Percentiles rank a stretch among this genome's conserved stretches.
These are phyloP conservation scores for Cytospora piceae DNA, from an alignment of 2,329 filamentous ascomycete genomes.

Conservation along the genomic window DNA sequence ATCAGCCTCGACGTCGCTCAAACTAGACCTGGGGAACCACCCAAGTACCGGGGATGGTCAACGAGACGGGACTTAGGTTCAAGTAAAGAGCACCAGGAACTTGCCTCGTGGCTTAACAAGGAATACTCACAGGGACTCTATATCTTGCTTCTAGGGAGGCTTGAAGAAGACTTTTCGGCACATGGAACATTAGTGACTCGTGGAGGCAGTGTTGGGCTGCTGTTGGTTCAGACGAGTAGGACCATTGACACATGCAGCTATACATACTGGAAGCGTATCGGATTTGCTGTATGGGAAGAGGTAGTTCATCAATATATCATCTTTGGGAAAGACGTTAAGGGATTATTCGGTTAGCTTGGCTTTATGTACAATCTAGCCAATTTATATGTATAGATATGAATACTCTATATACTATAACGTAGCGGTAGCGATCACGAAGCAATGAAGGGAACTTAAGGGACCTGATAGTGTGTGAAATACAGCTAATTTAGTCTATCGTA, in stretches of 20 bases:
- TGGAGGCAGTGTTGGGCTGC: not conserved
- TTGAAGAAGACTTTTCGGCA: not conserved
- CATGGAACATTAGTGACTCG: not conserved
- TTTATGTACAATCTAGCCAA: too few relatives aligned
- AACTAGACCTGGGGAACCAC: too few relatives aligned
- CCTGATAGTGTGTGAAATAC: too few relatives aligned
- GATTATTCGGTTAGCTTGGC: not conserved
- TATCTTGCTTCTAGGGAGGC: not conserved
- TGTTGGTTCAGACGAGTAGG: slow-evolving; percentile 1
- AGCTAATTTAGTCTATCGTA: too few relatives aligned
- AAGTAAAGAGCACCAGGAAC: not conserved
- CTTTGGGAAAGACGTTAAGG: not conserved
- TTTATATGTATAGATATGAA: too few relatives aligned
- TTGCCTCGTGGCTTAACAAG: slow-evolving; percentile 1
- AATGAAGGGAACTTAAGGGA: too few relatives aligned
- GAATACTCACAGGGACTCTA: not conserved
- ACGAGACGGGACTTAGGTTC: too few relatives aligned
- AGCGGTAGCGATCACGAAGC: too few relatives aligned
- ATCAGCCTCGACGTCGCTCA: too few relatives aligned
- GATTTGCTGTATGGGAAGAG: not conserved
- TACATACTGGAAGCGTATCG: not conserved
- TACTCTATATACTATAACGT: too few relatives aligned
- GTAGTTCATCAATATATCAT: not conserved
- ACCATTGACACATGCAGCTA: not conserved
- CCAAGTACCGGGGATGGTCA: too few relatives aligned